Evolutionary conservation across 305 asterid genomes (phyloP), one percentile per base, ranked within the genome.

Genomic region (Rubia balearica): DNA sequence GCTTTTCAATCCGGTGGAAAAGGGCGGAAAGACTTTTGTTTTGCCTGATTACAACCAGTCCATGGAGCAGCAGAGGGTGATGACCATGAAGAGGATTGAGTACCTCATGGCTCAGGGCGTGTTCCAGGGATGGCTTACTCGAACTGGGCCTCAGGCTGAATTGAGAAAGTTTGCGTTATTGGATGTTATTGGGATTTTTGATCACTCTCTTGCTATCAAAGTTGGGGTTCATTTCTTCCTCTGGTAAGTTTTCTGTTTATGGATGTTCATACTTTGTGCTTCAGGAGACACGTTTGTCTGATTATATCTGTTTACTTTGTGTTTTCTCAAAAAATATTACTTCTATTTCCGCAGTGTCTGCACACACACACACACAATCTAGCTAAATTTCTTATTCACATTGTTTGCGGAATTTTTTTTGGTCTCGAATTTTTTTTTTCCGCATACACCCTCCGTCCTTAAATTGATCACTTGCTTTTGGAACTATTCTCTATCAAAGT

Each of bases 1-100:
- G 70, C 90, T 91, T 27, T 94, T 91, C 80, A 91, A 90, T 59
- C 88, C 96, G 6, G 75, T 56, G 48, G 67, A 71, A 42, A 85
- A 85, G 71, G 97, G 97, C 8, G 99, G 95, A 17, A 94, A 89
- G 65, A 82, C 85, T 16, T 94, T 94, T 69, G 88, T 85, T 13
- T 83, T 75, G 57, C 95, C 97, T 24, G 97, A 94, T 82, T 91
- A 85, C 51, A 89, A 88, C 65, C 97, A 91, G 77, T 83, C 97
- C 45, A 94, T 91, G 93, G 99, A 91, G 83, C 95, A 89, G 73
- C 97, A 94, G 80, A 90, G 97, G 78, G 97, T 89, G 88, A 82
- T 94, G 75, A 94, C 97, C 13, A 88, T 91, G 99, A 85, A 81
- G 85, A 85, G 99, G 61, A 86, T 94, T 81, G 81, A 73, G 85